Base-by-base conservation (phyloP, 768 basidiomycete species). In the Butyriboletus loyo region DNA sequence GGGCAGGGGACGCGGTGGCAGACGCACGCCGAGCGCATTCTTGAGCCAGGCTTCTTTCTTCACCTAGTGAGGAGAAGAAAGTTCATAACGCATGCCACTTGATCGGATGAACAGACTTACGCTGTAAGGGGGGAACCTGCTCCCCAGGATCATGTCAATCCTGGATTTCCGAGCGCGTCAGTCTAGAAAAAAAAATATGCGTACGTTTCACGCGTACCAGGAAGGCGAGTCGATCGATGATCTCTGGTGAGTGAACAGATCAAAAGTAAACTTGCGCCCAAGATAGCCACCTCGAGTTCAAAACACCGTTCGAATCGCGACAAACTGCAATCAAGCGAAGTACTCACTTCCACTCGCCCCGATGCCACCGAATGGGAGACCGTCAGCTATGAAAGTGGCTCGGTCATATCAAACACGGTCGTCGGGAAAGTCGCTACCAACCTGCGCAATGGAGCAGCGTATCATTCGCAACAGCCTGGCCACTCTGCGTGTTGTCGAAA, bases 171-270 rank as follows among this genome's bases (percentile, higher is more conserved):
- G 7, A 41, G 15, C 11, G 1, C 8, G 19, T 67, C 8, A 63
- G 52, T n/a, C 7, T 8, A 25, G 27, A 2, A 5, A 8, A 28
- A 19, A 19, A 11, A 31, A 5, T 5, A 7, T 5, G 22, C n/a
- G 17, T n/a, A n/a, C 2, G 7, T 14, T n/a, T 14, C 19, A 38
- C 4, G 19, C 65, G 7, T 30, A 69, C 67, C 66, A 77, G 50
- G 63, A 52, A 32, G 75, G 79, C 4, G 67, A 71, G 56, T 77
- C 73, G 9, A 79, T 38, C 0, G 85, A 80, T 5, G 84, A 65
- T 46, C 92, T 79, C 24, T 80, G 58, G 64, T 92, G 89, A 0
- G 89, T 90, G 71, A 94, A 93, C 63, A 79, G 73, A 54, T 90
- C 86, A 58, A 92, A 93, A 5, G 75, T 72, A 61, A 73, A 86